These are phyloP conservation scores for Colletotrichum tanaceti DNA, from an alignment of 2,329 filamentous ascomycete genomes.

Conservation along the genomic window DNA sequence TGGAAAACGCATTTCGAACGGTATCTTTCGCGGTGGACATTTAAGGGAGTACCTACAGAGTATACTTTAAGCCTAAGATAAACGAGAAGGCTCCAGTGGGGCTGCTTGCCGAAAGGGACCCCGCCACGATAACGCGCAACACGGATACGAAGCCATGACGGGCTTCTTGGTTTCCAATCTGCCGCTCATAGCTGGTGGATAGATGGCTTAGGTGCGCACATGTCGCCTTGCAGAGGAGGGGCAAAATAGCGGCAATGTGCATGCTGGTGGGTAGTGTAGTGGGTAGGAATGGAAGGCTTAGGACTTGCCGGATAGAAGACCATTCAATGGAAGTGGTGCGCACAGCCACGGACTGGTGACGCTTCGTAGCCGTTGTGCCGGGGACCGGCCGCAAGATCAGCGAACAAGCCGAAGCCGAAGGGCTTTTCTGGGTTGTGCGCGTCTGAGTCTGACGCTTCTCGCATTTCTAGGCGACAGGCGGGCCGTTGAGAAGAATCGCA, in stretches of 20 bases:
- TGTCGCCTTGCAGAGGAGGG: background rate
- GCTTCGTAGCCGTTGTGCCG: conserved; percentile 2
- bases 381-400: conserved; percentile 6
- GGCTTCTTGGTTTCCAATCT: conserved; percentile 10
- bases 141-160: conserved; percentile 17
- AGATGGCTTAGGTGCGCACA: too few relatives aligned
- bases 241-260: conserved; percentile 6
- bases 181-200: conserved; percentile 3
- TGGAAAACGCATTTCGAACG: too few relatives aligned
- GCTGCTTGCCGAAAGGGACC: conserved; percentile 21
- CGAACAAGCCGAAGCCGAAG: conserved; percentile 14
- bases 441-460: background rate
- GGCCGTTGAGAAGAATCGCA: conserved; percentile 7
- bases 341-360: conserved; percentile 34
- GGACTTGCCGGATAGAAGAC: background rate
- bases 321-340: too few relatives aligned
- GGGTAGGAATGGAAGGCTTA: conserved; percentile 20
- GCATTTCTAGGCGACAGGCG: background rate
- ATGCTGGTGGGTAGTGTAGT: too few relatives aligned
- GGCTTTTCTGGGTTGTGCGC: background rate
- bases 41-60: too few relatives aligned
- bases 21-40: too few relatives aligned
- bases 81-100: conserved; percentile 8
- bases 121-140: conserved; percentile 25
- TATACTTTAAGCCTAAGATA: conserved; percentile 18